Percentiles rank a stretch among this genome's conserved stretches.
Evolutionary conservation across 371 early-diverging fungal species (phyloP).

Genomic region (Gilbertella persicaria): DNA sequence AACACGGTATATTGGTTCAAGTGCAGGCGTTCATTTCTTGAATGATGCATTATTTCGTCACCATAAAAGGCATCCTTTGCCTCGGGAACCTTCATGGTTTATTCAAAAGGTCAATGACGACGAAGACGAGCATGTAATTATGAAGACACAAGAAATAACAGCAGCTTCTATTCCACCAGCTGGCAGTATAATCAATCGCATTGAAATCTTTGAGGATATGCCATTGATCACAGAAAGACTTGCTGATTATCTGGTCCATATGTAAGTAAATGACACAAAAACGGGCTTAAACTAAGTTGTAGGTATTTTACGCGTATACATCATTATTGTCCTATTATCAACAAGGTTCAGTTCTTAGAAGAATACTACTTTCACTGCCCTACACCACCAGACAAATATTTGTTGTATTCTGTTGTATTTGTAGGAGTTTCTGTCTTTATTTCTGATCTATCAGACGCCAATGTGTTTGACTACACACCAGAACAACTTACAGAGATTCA

Average conservation of each 20-base stretch:
- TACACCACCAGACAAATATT: slow-evolving; percentile 32
- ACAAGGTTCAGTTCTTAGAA: slow-evolving; percentile 41
- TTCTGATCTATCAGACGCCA: slow-evolving; percentile 7
- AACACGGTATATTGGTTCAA: slow-evolving; percentile 40
- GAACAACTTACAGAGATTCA: slow-evolving; percentile 15
- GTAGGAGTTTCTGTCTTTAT: slow-evolving; percentile 19
- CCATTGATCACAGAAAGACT: slow-evolving; percentile 30
- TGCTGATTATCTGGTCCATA: slow-evolving; percentile 31
- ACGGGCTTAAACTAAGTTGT: background rate
- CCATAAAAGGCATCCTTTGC: slow-evolving; percentile 23
- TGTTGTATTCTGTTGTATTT: slow-evolving; percentile 33
- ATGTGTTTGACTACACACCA: slow-evolving; percentile 3
- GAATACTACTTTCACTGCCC: slow-evolving; percentile 42
- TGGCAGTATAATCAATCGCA: slow-evolving; percentile 8
- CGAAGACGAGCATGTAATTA: slow-evolving; percentile 39
- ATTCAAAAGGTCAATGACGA: slow-evolving; percentile 44
- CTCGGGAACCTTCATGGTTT: slow-evolving; percentile 26
- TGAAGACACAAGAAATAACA: slow-evolving; percentile 29
- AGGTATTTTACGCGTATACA: slow-evolving; percentile 46
- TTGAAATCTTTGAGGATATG: slow-evolving; percentile 24
- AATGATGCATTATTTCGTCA: slow-evolving; percentile 12
- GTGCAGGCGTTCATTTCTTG: slow-evolving; percentile 38
- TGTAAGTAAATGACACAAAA: slow-evolving; percentile 16
- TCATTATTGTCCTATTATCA: slow-evolving; percentile 33
- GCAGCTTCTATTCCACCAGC: background rate